phyloP scores from a whole-genome alignment of 2,329 filamentous ascomycete species.

The Alternaria sp. region DNA sequence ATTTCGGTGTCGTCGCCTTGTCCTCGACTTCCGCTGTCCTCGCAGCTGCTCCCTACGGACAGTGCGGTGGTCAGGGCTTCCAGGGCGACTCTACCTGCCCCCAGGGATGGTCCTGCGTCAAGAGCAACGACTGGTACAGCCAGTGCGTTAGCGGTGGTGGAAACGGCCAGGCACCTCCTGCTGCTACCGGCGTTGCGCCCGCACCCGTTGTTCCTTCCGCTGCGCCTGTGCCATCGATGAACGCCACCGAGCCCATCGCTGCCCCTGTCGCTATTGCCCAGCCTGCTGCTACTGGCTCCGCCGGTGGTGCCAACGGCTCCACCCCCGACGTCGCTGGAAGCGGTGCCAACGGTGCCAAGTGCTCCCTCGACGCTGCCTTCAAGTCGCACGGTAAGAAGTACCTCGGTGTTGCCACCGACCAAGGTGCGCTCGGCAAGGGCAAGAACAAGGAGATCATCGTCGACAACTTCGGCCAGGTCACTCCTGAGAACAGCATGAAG shows the following conservation, averaged over 20 bases:
- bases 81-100: constrained; percentile 50
- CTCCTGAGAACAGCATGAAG: constrained; percentile 73
- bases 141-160: constrained; percentile 46
- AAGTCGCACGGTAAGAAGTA: constrained; percentile 70
- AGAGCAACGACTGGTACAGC: constrained; percentile 54
- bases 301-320: not conserved
- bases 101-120: constrained; percentile 48
- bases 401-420: constrained; percentile 65
- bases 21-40: constrained; percentile 36
- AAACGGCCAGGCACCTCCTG: constrained; percentile 3
- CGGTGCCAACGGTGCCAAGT: constrained; percentile 28
- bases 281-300: not conserved
- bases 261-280: not conserved
- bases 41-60: constrained; percentile 46
- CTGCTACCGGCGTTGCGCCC: not conserved
- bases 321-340: constrained; percentile 17
- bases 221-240: constrained; percentile 10
- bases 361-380: constrained; percentile 60
- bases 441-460: constrained; percentile 64
- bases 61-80: constrained; percentile 54
- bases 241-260: constrained; percentile 11
- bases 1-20: constrained; percentile 36
- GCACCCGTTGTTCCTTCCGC: constrained; percentile 7
- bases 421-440: constrained; percentile 57
- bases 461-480: constrained; percentile 68